Evolutionary conservation across 495 filamentous ascomycete species (phyloP).

Genomic region (Penicillium waksmanii): DNA sequence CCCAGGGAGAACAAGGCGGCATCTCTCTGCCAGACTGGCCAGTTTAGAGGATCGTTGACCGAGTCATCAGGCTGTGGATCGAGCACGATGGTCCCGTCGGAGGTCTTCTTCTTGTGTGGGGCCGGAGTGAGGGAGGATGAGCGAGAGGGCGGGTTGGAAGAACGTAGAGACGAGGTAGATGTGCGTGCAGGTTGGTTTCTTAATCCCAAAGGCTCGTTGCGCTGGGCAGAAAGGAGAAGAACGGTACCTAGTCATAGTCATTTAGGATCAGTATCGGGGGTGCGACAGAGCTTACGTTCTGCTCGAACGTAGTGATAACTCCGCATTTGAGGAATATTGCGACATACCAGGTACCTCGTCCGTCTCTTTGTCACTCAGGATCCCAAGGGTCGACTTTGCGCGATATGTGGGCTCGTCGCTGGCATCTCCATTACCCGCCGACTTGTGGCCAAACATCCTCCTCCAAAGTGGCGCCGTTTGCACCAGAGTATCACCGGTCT

Average conservation of each 20-base stretch:
- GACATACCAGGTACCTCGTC: conserved; percentile 88
- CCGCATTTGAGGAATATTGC: neutral
- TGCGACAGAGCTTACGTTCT: neutral
- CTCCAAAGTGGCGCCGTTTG: conserved; percentile 25
- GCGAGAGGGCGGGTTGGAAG: conserved; percentile 53
- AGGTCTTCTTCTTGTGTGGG: conserved; percentile 72
- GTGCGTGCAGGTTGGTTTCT: conserved; percentile 73
- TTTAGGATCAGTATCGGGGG: conserved; percentile 11
- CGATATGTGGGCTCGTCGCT: conserved; percentile 34
- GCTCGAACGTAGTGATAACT: neutral
- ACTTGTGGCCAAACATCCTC: conserved; percentile 19
- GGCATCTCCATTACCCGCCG: conserved; percentile 5
- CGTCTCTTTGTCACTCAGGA: conserved; percentile 80
- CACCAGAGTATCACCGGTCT: neutral
- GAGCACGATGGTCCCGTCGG: conserved; percentile 83
- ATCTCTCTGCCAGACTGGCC: conserved; percentile 84
- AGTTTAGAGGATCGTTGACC: conserved; percentile 90
- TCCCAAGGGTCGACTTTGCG: conserved; percentile 76
- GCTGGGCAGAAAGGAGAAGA: conserved; percentile 71
- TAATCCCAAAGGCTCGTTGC: conserved; percentile 82
- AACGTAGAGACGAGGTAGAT: conserved; percentile 74
- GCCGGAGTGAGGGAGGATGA: conserved; percentile 36
- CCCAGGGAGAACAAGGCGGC: conserved; percentile 80
- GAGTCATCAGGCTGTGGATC: conserved; percentile 93
- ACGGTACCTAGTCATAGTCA: conserved; percentile 69